phyloP scores from a whole-genome alignment of 2,329 filamentous ascomycete genomes.

The Sclerotinia glacialis region DNA sequence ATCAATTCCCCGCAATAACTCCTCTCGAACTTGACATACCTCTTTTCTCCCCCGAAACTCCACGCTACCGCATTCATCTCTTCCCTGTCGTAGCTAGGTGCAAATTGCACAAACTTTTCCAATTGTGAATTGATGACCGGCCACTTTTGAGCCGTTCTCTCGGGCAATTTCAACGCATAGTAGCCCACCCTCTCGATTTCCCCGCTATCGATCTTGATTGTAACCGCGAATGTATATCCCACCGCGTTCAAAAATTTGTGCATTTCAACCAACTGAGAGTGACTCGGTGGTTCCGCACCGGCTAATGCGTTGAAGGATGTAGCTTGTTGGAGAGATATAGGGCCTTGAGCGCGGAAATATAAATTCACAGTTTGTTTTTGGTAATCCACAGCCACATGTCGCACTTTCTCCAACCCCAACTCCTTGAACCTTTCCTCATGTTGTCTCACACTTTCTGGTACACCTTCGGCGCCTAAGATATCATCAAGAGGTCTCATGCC shows the following conservation, averaged over 20 bases:
- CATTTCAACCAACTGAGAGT: not conserved
- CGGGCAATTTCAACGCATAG: constrained; percentile 20
- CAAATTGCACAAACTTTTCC: constrained; percentile 3
- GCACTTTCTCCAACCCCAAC: constrained; percentile 6
- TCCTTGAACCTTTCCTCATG: not conserved
- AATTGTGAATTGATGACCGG: not conserved
- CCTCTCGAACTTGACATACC: constrained; percentile 20
- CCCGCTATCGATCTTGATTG: constrained; percentile 10
- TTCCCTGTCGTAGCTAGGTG: constrained; percentile 14
- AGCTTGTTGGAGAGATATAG: not conserved
- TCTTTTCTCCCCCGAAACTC: constrained; percentile 17
- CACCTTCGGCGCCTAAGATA: constrained; percentile 1
- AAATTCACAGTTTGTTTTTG: constrained; percentile 17
- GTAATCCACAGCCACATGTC: constrained; percentile 21
- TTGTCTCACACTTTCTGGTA: constrained; percentile 10
- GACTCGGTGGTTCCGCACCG: not conserved
- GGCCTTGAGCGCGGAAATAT: constrained; percentile 16
- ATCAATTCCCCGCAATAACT: constrained; percentile 20
- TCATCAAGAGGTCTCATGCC: constrained; percentile 15
- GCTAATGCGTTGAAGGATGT: not conserved
- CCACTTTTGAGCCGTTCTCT: not conserved
- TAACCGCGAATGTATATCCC: constrained; percentile 20
- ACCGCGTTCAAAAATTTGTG: not conserved
- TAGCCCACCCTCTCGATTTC: constrained; percentile 18
- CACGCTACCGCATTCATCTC: constrained; percentile 19